Percentiles rank a stretch among this genome's conserved stretches.
phyloP scores from a whole-genome alignment of 805 yeast species.

The Tetrapisispora phaffii region DNA sequence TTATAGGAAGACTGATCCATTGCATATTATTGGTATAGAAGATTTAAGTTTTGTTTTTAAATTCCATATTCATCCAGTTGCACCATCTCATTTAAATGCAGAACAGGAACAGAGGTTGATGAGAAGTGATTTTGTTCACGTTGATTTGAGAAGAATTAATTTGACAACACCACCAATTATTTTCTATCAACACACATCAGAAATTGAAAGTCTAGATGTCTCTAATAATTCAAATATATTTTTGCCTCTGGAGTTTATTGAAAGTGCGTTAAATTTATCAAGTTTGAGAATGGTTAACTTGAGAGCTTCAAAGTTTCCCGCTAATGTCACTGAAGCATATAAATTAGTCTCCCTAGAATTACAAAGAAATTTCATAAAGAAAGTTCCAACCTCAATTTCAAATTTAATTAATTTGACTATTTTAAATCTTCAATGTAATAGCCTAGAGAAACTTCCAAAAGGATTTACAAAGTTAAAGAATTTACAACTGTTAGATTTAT shows the following conservation, averaged over 20 bases:
- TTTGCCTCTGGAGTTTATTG: slow-evolving; percentile 77
- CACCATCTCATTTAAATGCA: slow-evolving; percentile 49
- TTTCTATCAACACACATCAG: slow-evolving; percentile 69
- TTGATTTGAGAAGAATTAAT: slow-evolving; percentile 61
- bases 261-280: slow-evolving; percentile 61
- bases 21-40: slow-evolving; percentile 71
- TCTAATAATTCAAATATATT: slow-evolving; percentile 80
- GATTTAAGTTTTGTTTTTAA: slow-evolving; percentile 77
- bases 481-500: slow-evolving; percentile 55
- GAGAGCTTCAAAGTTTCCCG: slow-evolving; percentile 66
- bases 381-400: slow-evolving; percentile 48
- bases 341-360: slow-evolving; percentile 59
- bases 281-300: slow-evolving; percentile 61
- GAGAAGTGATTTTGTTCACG: slow-evolving; percentile 53
- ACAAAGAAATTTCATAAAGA: slow-evolving; percentile 67
- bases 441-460: slow-evolving; percentile 51
- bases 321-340: slow-evolving; percentile 58
- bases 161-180: slow-evolving; percentile 78
- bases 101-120: slow-evolving; percentile 61
- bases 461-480: slow-evolving; percentile 46
- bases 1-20: slow-evolving; percentile 63
- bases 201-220: slow-evolving; percentile 71
- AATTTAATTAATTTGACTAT: slow-evolving; percentile 44
- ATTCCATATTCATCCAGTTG: slow-evolving; percentile 59
- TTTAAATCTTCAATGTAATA: slow-evolving; percentile 67